Percentiles rank a stretch among this genome's conserved stretches.
These are phyloP conservation scores for Aciculosporium take DNA, from an alignment of 2,329 filamentous ascomycete species.

Conservation along the genomic window DNA sequence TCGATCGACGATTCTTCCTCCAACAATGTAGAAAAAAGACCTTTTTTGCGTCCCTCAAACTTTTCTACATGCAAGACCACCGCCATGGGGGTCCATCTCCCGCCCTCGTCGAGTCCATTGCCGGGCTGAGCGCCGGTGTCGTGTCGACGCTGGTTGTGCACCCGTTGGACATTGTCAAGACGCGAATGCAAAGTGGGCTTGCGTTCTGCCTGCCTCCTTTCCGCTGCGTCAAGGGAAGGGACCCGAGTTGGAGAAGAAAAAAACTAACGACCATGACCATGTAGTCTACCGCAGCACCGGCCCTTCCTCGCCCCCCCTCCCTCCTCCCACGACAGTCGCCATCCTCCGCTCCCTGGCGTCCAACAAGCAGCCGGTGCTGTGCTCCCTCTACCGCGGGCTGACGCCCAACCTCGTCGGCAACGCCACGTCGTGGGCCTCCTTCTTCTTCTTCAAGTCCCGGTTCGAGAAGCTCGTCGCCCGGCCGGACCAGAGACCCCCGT, in stretches of 20 bases:
- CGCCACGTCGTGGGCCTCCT: conserved; percentile 77
- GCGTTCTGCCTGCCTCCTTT: background rate
- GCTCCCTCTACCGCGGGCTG: conserved; percentile 75
- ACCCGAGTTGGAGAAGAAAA: background rate
- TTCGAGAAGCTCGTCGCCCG: conserved; percentile 33
- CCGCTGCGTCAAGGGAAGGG: no score
- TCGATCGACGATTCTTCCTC: no score
- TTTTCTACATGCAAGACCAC: conserved; percentile 32
- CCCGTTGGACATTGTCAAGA: conserved; percentile 92
- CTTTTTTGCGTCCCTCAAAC: conserved; percentile 1
- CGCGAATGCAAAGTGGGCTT: conserved; percentile 68
- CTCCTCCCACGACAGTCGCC: conserved; percentile 31
- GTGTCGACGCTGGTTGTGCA: conserved; percentile 78
- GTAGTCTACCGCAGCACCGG: conserved; percentile 36
- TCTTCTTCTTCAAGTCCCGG: conserved; percentile 65
- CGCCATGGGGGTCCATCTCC: conserved; percentile 51
- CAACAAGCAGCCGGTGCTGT: conserved; percentile 38
- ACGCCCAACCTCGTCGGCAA: conserved; percentile 87
- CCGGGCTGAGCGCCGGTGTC: conserved; percentile 79
- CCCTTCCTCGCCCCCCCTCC: conserved; percentile 16
- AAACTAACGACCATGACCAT: background rate
- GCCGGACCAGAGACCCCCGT: conserved; percentile 11
- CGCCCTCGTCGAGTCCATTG: conserved; percentile 72
- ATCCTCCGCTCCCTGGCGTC: conserved; percentile 35
- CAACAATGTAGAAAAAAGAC: conserved; percentile 13